Percentiles rank a stretch among this genome's conserved stretches.
These are phyloP conservation scores for Dryas integrifolia DNA, from an alignment of 331 rosid genomes.

Conservation along the genomic window DNA sequence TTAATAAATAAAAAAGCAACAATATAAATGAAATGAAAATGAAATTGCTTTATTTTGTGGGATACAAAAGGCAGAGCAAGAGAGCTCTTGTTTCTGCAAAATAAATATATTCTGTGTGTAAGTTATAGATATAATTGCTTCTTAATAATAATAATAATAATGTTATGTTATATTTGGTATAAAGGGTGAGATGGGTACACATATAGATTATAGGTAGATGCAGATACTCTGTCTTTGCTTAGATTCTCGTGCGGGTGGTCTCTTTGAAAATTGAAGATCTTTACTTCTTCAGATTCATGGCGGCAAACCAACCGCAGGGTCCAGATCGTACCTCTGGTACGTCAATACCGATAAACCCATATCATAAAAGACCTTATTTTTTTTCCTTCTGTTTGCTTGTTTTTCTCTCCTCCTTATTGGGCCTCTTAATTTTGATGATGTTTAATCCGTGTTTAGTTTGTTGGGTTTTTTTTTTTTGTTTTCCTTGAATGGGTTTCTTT, in stretches of 20 bases:
- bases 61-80: background rate
- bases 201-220: slow-evolving; percentile 15
- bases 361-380: background rate
- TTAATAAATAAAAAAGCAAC: background rate
- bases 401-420: background rate
- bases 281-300: slow-evolving; percentile 55
- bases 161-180: background rate
- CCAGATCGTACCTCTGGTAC: slow-evolving; percentile 63
- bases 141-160: background rate
- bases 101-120: background rate
- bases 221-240: slow-evolving; percentile 24
- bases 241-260: slow-evolving; percentile 33
- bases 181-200: slow-evolving; percentile 14
- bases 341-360: slow-evolving; percentile 15
- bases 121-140: background rate
- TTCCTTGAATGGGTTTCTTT: slow-evolving; percentile 1
- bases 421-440: background rate
- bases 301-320: slow-evolving; percentile 59
- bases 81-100: background rate
- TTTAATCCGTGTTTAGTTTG: background rate
- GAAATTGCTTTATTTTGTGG: background rate
- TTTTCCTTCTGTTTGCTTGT: background rate
- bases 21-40: background rate
- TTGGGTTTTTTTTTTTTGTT: background rate
- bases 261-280: slow-evolving; percentile 40